Percentiles rank a stretch among this genome's conserved stretches.
Conservation (phyloP, 2,329 filamentous ascomycete genomes). For the Paraconiothyrium sp. region DNA sequence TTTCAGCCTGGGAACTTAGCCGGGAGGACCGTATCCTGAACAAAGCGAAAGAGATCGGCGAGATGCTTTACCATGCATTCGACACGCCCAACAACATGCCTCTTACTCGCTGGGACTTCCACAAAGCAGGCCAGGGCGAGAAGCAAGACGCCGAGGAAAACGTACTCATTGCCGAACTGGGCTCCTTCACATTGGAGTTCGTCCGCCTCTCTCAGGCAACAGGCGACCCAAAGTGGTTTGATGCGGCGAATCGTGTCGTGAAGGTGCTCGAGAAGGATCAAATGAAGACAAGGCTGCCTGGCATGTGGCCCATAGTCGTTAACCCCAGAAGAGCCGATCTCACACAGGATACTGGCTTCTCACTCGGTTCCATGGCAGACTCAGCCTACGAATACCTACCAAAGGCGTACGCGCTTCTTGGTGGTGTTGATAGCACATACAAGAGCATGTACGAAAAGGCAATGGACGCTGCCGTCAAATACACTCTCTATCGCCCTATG, state of each 20-base stretch:
- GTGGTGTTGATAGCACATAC: conserved; percentile 57
- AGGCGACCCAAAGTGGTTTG: conserved; percentile 57
- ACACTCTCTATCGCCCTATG: conserved; percentile 62
- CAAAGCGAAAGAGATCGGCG: conserved; percentile 81
- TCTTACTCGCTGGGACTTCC: conserved; percentile 56
- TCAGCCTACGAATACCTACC: conserved; percentile 53
- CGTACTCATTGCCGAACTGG: conserved; percentile 58
- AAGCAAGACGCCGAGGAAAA: conserved; percentile 52
- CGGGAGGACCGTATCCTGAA: conserved; percentile 76
- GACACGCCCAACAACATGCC: conserved; percentile 97
- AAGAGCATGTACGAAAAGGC: conserved; percentile 65
- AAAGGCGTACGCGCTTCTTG: conserved; percentile 58
- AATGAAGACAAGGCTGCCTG: conserved; percentile 54
- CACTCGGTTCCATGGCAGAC: conserved; percentile 50
- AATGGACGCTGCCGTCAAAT: conserved; percentile 53
- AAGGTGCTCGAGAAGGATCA: conserved; percentile 54
- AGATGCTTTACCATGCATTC: conserved; percentile 83
- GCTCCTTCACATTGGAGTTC: conserved; percentile 59
- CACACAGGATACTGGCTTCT: conserved; percentile 49
- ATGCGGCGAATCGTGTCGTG: conserved; percentile 57
- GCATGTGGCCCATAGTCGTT: conserved; percentile 59
- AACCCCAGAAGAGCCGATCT: conserved; percentile 54
- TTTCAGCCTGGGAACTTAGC: conserved; percentile 88
- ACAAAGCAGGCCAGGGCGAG: conserved; percentile 48
- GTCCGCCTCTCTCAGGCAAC: conserved; percentile 58